These are phyloP conservation scores for Myxozyma mucilagina DNA, from an alignment of 805 yeast species.

Conservation along the genomic window DNA sequence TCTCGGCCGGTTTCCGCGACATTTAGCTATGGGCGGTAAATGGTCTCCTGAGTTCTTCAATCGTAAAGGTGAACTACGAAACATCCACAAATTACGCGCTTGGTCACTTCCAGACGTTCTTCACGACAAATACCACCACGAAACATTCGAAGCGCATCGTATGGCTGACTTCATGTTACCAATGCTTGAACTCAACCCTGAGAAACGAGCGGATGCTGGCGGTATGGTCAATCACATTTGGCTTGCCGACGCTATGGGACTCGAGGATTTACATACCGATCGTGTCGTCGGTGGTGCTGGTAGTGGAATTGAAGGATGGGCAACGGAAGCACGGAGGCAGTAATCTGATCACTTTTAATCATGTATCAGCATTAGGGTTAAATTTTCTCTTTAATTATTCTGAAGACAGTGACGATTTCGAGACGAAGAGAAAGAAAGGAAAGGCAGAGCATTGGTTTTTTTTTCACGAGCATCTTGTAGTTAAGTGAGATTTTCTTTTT, in stretches of 20 bases:
- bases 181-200: slow-evolving; percentile 80
- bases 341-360: background rate
- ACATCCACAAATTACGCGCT: slow-evolving; percentile 78
- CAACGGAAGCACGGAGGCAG: slow-evolving; percentile 52
- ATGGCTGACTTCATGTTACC: slow-evolving; percentile 78
- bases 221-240: slow-evolving; percentile 89
- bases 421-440: too few relatives aligned
- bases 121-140: slow-evolving; percentile 78
- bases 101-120: slow-evolving; percentile 87
- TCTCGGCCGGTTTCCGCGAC: slow-evolving; percentile 65
- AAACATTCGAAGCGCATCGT: slow-evolving; percentile 65
- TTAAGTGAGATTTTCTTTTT: background rate
- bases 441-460: too few relatives aligned
- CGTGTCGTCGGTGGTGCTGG: slow-evolving; percentile 80
- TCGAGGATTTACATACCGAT: slow-evolving; percentile 68
- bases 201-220: slow-evolving; percentile 88
- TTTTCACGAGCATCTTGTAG: background rate
- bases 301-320: slow-evolving; percentile 90
- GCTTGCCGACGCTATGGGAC: slow-evolving; percentile 72
- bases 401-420: too few relatives aligned
- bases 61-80: slow-evolving; percentile 65
- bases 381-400: background rate
- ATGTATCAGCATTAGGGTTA: too few relatives aligned
- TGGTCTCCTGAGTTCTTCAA: slow-evolving; percentile 65
- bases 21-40: slow-evolving; percentile 59